These are phyloP conservation scores for Kodamaea anthophila DNA, from an alignment of 1,139 yeast genomes.

Conservation along the genomic window DNA sequence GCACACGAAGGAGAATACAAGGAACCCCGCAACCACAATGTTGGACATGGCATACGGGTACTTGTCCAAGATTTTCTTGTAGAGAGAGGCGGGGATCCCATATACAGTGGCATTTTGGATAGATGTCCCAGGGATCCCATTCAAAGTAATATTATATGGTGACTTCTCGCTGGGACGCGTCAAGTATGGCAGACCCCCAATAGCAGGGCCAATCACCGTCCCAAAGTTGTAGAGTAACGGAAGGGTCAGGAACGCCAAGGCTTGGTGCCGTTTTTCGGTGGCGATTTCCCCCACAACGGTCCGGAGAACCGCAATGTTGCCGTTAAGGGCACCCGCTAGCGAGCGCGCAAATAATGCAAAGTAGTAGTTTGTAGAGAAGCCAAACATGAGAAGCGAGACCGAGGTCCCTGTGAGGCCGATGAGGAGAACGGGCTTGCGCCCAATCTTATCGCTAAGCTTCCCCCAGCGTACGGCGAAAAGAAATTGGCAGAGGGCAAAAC, in stretches of 20 bases:
- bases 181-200: constrained; percentile 43
- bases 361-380: constrained; percentile 29
- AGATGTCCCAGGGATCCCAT: no score
- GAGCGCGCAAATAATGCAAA: constrained; percentile 29
- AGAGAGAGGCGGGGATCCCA: constrained; percentile 2
- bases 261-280: constrained; percentile 31
- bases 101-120: no score
- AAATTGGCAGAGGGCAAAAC: constrained; percentile 34
- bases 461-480: constrained; percentile 36
- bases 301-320: constrained; percentile 33
- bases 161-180: constrained; percentile 23
- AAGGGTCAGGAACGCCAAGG: constrained; percentile 30
- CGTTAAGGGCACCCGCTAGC: constrained; percentile 30
- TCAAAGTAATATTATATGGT: constrained; percentile 5
- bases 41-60: constrained; percentile 61
- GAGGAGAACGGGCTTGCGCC: constrained; percentile 28
- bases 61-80: constrained; percentile 26
- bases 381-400: constrained; percentile 23
- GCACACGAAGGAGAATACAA: constrained; percentile 32
- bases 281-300: constrained; percentile 37
- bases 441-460: constrained; percentile 24
- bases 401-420: constrained; percentile 30
- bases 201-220: constrained; percentile 34
- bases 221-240: constrained; percentile 34
- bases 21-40: constrained; percentile 42